Conservation (phyloP, 2,329 filamentous ascomycete genomes). For the Phyllosticta citriasiana region DNA sequence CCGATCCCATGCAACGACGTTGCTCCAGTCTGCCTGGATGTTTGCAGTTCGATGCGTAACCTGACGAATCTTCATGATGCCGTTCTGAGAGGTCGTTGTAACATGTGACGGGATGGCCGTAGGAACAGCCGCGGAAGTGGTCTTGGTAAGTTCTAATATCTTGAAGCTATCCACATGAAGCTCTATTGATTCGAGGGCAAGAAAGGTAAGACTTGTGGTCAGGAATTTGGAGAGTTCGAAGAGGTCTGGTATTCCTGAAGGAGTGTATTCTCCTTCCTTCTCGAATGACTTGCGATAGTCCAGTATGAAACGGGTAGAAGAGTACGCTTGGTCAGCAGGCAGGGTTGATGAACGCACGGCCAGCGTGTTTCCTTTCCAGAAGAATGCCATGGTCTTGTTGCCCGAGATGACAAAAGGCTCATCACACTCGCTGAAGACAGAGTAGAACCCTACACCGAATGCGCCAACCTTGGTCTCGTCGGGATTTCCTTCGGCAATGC, state of each 20-base stretch:
- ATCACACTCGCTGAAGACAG: conserved; percentile 95
- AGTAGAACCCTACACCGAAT: conserved; percentile 57
- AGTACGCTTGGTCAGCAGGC: conserved; percentile 53
- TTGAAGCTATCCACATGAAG: conserved; percentile 84
- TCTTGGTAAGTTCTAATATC: conserved; percentile 71
- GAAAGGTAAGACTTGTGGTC: conserved; percentile 90
- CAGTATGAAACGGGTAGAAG: conserved; percentile 82
- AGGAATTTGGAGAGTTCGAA: conserved; percentile 84
- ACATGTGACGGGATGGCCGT: conserved; percentile 69
- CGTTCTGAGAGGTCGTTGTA: conserved; percentile 72
- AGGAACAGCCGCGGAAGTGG: conserved; percentile 65
- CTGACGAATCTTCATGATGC: conserved; percentile 74
- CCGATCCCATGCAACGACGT: conserved; percentile 73
- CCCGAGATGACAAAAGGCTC: conserved; percentile 95
- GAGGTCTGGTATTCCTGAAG: conserved; percentile 73
- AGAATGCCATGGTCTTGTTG: conserved; percentile 90
- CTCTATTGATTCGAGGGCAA: conserved; percentile 77
- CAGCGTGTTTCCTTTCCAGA: conserved; percentile 97
- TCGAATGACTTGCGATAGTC: conserved; percentile 78
- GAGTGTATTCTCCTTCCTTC: conserved; percentile 11
- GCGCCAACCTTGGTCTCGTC: conserved; percentile 99
- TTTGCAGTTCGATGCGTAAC: conserved; percentile 81
- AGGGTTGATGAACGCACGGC: conserved; percentile 81
- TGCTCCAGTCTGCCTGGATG: conserved; percentile 86
- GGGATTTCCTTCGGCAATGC: conserved; percentile 97